Evolutionary conservation across 176 grass and related monocot species (phyloP).

Genomic region (Oryza longistaminata): DNA sequence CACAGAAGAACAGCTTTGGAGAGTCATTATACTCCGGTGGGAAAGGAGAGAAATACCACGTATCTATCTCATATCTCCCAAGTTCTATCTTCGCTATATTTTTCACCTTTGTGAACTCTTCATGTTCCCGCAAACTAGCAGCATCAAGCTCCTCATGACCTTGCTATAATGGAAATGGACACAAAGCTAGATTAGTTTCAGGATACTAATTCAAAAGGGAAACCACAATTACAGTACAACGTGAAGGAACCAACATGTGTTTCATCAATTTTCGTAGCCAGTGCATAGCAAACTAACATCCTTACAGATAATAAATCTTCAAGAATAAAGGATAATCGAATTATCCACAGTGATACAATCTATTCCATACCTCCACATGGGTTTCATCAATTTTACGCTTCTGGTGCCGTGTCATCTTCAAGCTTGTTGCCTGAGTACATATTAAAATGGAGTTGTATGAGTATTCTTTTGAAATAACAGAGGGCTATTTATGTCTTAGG

Average conservation of each 20-base stretch:
- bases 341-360: conserved; percentile 2
- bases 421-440: conserved; percentile 80
- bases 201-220: background rate
- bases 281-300: conserved; percentile 13
- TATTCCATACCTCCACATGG: conserved; percentile 86
- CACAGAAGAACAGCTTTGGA: conserved; percentile 91
- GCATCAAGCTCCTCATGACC: conserved; percentile 96
- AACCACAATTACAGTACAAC: background rate
- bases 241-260: background rate
- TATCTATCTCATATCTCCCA: conserved; percentile 97
- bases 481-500: background rate
- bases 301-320: conserved; percentile 24
- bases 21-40: conserved; percentile 95
- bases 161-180: conserved; percentile 47
- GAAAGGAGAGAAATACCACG: conserved; percentile 99
- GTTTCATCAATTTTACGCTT: conserved; percentile 99
- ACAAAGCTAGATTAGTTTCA: conserved; percentile 22
- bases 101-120: conserved; percentile 99
- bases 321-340: conserved; percentile 16
- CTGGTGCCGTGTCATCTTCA: conserved; percentile 97
- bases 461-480: background rate
- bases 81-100: conserved; percentile 99
- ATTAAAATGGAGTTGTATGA: conserved; percentile 26
- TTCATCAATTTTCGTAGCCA: background rate
- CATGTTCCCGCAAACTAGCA: conserved; percentile 93